A percentile compares a stretch with the other conserved stretches of the same genome.
Evolutionary conservation across 768 basidiomycete species (phyloP).

Genomic region (Serendipita indica): DNA sequence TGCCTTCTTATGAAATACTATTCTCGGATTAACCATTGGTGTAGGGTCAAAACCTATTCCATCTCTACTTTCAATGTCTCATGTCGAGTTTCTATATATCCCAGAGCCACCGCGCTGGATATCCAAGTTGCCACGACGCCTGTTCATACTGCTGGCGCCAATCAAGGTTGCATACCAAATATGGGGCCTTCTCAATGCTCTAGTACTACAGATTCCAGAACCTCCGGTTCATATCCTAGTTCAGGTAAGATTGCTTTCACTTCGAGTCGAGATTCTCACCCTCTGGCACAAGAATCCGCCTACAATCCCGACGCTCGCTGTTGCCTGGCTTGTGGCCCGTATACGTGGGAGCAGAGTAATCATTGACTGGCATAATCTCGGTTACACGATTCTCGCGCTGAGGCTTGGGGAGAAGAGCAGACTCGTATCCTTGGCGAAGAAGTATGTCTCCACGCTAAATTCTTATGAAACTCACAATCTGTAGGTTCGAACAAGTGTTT

Average conservation of each 20-base stretch:
- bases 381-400: conserved; percentile 81
- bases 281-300: conserved; percentile 66
- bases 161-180: conserved; percentile 67
- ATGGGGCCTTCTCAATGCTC: conserved; percentile 40
- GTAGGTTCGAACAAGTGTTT: conserved; percentile 73
- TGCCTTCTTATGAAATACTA: not conserved
- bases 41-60: conserved; percentile 69
- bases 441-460: conserved; percentile 31
- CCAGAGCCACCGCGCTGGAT: conserved; percentile 43
- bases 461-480: conserved; percentile 4
- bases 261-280: not conserved
- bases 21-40: not conserved
- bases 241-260: conserved; percentile 39
- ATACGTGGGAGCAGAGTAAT: conserved; percentile 71
- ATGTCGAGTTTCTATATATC: conserved; percentile 52
- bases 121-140: conserved; percentile 41
- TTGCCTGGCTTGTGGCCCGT: conserved; percentile 60
- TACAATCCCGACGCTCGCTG: conserved; percentile 79
- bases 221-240: conserved; percentile 77
- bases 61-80: conserved; percentile 50
- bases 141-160: conserved; percentile 47
- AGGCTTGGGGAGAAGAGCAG: conserved; percentile 53
- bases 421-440: conserved; percentile 59
- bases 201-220: conserved; percentile 44
- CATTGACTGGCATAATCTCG: conserved; percentile 98